Conservation (phyloP, 2,329 filamentous ascomycete species). For the Pestalotiopsis sp. region DNA sequence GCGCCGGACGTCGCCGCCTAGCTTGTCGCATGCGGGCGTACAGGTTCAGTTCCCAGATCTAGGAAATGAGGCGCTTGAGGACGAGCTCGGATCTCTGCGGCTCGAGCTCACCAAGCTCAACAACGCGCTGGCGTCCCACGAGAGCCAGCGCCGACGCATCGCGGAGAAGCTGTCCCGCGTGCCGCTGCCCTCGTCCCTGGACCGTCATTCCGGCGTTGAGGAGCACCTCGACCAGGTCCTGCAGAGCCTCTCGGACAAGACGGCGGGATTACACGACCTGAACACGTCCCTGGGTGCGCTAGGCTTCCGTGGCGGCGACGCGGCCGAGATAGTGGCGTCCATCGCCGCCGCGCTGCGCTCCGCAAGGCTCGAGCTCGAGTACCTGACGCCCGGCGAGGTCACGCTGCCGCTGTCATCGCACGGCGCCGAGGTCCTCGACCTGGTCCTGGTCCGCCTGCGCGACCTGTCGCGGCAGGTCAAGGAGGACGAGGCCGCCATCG, state of each 20-base stretch:
- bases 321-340: conserved; percentile 48
- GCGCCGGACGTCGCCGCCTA: conserved; percentile 9
- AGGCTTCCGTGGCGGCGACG: conserved; percentile 52
- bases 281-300: conserved; percentile 46
- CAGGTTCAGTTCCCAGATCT: conserved; percentile 45
- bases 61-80: conserved; percentile 43
- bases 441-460: conserved; percentile 53
- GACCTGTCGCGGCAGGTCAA: conserved; percentile 46
- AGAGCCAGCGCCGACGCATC: conserved; percentile 38
- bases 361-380: conserved; percentile 63
- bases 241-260: conserved; percentile 48
- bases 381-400: conserved; percentile 61
- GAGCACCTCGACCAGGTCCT: conserved; percentile 44
- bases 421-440: conserved; percentile 57
- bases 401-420: conserved; percentile 51
- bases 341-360: conserved; percentile 54
- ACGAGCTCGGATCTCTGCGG: conserved; percentile 50
- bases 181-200: conserved; percentile 8
- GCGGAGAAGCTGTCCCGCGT: conserved; percentile 22
- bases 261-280: conserved; percentile 47
- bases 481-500: conserved; percentile 55
- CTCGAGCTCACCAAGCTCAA: conserved; percentile 51
- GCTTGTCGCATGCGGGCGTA: conserved; percentile 35
- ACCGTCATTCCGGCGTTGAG: conserved; percentile 37
- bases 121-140: conserved; percentile 48